Evolutionary conservation across 495 filamentous ascomycete species (phyloP).

Genomic region (Aspergillus diversus): DNA sequence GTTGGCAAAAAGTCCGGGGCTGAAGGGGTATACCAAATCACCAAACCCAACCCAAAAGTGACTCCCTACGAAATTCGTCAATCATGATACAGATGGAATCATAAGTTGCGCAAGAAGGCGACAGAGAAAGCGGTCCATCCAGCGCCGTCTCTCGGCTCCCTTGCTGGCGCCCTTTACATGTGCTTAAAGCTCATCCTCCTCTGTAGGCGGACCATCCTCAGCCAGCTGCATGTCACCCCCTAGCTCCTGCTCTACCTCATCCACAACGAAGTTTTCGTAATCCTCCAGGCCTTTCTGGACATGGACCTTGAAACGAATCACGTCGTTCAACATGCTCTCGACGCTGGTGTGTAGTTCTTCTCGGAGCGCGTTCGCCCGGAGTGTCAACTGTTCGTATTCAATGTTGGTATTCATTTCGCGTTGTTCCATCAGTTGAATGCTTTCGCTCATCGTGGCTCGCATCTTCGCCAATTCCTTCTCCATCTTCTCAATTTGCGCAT

Average conservation of each 20-base stretch:
- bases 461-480: slow-evolving; percentile 96
- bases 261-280: slow-evolving; percentile 88
- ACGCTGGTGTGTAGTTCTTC: slow-evolving; percentile 96
- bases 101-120: not conserved
- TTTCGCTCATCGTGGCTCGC: slow-evolving; percentile 81
- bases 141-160: not conserved
- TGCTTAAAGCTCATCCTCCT: slow-evolving; percentile 36
- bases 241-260: slow-evolving; percentile 86
- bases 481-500: slow-evolving; percentile 96
- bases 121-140: not conserved
- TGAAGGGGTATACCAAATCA: not conserved
- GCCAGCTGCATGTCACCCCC: slow-evolving; percentile 48
- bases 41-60: not conserved
- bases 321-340: slow-evolving; percentile 92
- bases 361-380: slow-evolving; percentile 78
- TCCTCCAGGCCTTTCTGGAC: slow-evolving; percentile 89
- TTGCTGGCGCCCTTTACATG: not conserved
- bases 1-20: not conserved
- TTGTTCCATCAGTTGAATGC: slow-evolving; percentile 90
- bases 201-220: slow-evolving; percentile 28
- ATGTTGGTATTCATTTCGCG: slow-evolving; percentile 95
- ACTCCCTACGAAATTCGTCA: slow-evolving; percentile 17
- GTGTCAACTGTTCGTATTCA: slow-evolving; percentile 91
- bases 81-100: slow-evolving; percentile 17
- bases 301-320: slow-evolving; percentile 98